phyloP scores from a whole-genome alignment of 352 stramenopile species.

The Phytopythium aichiense region DNA sequence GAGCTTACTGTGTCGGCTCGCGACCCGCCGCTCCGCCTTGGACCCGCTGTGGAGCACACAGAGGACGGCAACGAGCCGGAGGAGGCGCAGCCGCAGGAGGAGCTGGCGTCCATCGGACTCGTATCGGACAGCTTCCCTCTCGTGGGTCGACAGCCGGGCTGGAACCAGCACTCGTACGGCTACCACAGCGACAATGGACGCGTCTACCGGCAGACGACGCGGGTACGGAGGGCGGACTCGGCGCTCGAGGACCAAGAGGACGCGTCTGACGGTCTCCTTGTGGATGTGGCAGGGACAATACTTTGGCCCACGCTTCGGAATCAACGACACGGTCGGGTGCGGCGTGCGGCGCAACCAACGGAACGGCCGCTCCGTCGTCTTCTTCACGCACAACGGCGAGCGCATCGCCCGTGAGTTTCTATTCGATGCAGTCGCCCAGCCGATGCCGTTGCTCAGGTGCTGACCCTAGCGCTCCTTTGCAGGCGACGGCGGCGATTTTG shows the following conservation, averaged over 20 bases:
- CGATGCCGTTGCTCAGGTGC: not conserved
- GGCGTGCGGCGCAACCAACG: conserved; percentile 45
- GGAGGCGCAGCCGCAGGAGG: conserved; percentile 12
- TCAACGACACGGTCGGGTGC: conserved; percentile 70
- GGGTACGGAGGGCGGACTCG: conserved; percentile 21
- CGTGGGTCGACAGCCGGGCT: conserved; percentile 63
- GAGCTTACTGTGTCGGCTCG: conserved; percentile 59
- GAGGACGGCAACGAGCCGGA: not conserved
- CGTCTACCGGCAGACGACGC: conserved; percentile 50
- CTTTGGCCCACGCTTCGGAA: conserved; percentile 59
- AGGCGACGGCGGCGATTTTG: conserved; percentile 10
- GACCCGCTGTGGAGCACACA: not conserved
- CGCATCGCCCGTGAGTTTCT: conserved; percentile 23
- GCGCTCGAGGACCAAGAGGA: not conserved
- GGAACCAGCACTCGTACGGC: conserved; percentile 58
- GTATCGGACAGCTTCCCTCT: conserved; percentile 43
- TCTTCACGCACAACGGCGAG: conserved; percentile 69
- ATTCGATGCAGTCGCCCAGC: not conserved
- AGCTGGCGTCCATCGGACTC: conserved; percentile 58
- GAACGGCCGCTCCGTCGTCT: conserved; percentile 38
- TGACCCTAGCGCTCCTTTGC: not conserved
- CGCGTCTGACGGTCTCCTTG: not conserved
- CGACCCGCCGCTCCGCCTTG: not conserved
- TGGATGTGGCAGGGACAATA: conserved; percentile 30
- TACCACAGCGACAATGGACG: conserved; percentile 81